phyloP scores from a whole-genome alignment of 2,329 filamentous ascomycete species.

The Cercospora zeae-maydis region DNA sequence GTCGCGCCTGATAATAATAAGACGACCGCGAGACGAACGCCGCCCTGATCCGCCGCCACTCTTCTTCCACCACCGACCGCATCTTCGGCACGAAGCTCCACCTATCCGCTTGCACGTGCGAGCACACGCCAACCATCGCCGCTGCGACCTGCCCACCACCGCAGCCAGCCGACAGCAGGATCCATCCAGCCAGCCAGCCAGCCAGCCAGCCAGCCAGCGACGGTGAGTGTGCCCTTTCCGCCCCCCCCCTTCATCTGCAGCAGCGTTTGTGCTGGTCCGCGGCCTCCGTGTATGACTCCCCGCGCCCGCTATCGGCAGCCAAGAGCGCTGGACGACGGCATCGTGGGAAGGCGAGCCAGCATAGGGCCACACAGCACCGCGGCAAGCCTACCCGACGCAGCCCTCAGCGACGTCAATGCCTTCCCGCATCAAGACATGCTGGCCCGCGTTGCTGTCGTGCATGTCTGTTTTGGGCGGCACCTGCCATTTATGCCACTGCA shows the following conservation, averaged over 20 bases:
- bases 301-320: slow-evolving; percentile 10
- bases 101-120: slow-evolving; percentile 11
- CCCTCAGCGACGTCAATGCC: slow-evolving; percentile 13
- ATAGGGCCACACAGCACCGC: not conserved
- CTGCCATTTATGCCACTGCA: slow-evolving; percentile 22
- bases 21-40: not conserved
- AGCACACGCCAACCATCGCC: slow-evolving; percentile 11
- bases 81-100: slow-evolving; percentile 7
- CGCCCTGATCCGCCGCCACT: not conserved
- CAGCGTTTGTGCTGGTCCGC: slow-evolving; percentile 1
- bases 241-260: not conserved
- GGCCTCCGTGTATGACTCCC: slow-evolving; percentile 10
- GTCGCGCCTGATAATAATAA: not conserved
- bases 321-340: not conserved
- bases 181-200: no score
- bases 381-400: slow-evolving; percentile 13
- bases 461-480: slow-evolving; percentile 3
- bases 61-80: no score
- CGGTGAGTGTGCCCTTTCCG: slow-evolving; percentile 10
- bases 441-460: not conserved
- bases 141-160: not conserved
- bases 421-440: slow-evolving; percentile 15
- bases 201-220: no score
- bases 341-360: slow-evolving; percentile 4
- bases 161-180: not conserved